Base-by-base conservation (phyloP, 306 rosid genomes). In the Pyrus pyrifolia region DNA sequence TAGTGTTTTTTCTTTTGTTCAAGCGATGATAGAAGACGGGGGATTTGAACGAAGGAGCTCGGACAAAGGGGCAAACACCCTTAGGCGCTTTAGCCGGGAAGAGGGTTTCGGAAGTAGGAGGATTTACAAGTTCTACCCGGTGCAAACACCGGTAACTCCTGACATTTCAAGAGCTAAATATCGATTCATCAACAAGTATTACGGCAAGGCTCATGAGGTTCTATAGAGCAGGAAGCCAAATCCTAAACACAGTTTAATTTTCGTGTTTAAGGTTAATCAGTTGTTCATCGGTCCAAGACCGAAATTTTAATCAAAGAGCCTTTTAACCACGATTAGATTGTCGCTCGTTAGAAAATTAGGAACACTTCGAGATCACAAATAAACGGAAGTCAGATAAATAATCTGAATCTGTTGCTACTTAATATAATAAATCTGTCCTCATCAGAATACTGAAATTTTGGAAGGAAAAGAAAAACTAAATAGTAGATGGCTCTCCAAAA, bases 391-490 rank as follows among this genome's bases (percentile, higher is more conserved):
- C n/a, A 3, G 0, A 27, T 19, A 4, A 4, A 13, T 71, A 53
- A 19, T 31, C 60, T 21, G 61, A 71, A 49, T 72, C 59, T 67
- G 52, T 81, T 29, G 23, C 78, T 73, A 23, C 7, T 49, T 21
- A 31, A 83, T 76, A 62, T 76, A 67, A 73, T 66, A 74, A 86
- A 82, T 80, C 68, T 67, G 85, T 69, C 74, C 75, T 71, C 58
- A 44, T 57, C 68, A 78, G 29, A 71, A 75, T 53, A 68, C 73
- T 77, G 71, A 72, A 81, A 81, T 76, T 79, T 42, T 77, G 52
- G 30, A 55, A 68, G 29, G 30, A 30, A 27, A 30, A 51, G n/a
- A 38, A 2, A 51, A 67, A 76, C 72, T 30, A 58, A 79, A 72
- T 66, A 78, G 33, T 40, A 73, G 75, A 33, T 57, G 55, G 78